phyloP scores from a whole-genome alignment of 2,329 filamentous ascomycete species.

The Parafenestella ontariensis region DNA sequence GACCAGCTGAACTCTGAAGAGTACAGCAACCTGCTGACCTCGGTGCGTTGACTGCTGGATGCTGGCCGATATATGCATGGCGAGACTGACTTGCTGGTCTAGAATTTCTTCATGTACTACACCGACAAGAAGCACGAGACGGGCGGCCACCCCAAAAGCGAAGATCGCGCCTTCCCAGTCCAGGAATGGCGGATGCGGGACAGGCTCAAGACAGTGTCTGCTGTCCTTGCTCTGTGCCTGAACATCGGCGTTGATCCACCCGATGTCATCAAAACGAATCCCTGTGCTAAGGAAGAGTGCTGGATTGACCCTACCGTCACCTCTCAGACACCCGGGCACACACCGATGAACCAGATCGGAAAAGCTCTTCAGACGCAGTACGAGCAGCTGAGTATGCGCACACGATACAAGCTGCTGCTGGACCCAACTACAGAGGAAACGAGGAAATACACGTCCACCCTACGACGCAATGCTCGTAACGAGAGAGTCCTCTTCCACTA shows the following conservation, averaged over 20 bases:
- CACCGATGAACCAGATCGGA: conserved; percentile 91
- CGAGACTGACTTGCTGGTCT: conserved; percentile 22
- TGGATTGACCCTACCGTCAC: conserved; percentile 92
- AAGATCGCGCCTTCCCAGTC: conserved; percentile 62
- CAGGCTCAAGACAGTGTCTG: conserved; percentile 93
- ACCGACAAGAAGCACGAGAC: conserved; percentile 98
- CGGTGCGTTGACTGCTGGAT: conserved; percentile 62
- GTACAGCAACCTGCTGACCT: conserved; percentile 82
- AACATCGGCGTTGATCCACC: conserved; percentile 98
- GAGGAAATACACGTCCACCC: conserved; percentile 91
- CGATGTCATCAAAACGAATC: conserved; percentile 93
- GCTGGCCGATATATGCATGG: no score
- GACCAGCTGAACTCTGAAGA: conserved; percentile 91
- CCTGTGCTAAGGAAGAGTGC: conserved; percentile 91
- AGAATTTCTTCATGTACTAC: conserved; percentile 99
- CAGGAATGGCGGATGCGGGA: conserved; percentile 99
- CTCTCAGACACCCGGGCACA: conserved; percentile 72
- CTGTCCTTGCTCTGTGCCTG: conserved; percentile 89
- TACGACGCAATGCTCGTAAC: conserved; percentile 91
- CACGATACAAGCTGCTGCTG: conserved; percentile 96
- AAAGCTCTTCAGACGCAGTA: conserved; percentile 97
- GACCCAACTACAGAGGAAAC: conserved; percentile 98
- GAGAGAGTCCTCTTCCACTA: conserved; percentile 98
- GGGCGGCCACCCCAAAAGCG: conserved; percentile 79
- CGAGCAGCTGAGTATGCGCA: conserved; percentile 90